Evolutionary conservation across 441 rosid genomes (phyloP).

Genomic region (Gossypium davidsonii): DNA sequence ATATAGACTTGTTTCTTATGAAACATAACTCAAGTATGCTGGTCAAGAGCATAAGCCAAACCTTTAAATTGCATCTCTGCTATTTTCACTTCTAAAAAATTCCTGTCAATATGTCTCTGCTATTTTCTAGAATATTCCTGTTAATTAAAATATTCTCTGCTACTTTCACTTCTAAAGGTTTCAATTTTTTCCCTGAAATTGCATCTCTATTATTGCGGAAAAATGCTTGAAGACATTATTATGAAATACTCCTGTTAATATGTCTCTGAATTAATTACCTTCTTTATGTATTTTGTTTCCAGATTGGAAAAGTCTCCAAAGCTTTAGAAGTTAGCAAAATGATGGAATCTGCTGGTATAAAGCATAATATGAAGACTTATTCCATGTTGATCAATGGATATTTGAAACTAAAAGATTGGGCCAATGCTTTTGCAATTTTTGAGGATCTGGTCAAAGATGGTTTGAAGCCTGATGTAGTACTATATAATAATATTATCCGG

Average conservation of each 20-base stretch:
- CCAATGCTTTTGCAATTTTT: slow-evolving; percentile 79
- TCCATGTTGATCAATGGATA: slow-evolving; percentile 93
- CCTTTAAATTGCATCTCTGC: too few species aligned
- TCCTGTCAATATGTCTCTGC: too few species aligned
- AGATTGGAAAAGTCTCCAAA: slow-evolving; percentile 81
- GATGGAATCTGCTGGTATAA: slow-evolving; percentile 70
- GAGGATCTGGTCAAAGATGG: slow-evolving; percentile 76
- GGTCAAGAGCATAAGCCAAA: too few species aligned
- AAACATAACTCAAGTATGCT: too few species aligned
- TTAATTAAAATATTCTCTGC: too few species aligned
- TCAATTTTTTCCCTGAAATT: too few species aligned
- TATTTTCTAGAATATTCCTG: too few species aligned
- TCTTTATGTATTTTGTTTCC: slow-evolving; percentile 15
- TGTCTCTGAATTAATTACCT: slow-evolving; percentile 7
- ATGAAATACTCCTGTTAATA: slow-evolving; percentile 1
- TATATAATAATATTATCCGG: slow-evolving; percentile 72
- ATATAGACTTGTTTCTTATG: too few species aligned
- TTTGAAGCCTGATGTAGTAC: slow-evolving; percentile 79
- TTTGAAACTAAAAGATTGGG: slow-evolving; percentile 87
- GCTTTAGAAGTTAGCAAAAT: slow-evolving; percentile 74
- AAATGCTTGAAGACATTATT: neutral
- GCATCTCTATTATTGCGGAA: too few species aligned
- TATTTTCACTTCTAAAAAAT: too few species aligned
- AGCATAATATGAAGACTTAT: slow-evolving; percentile 87
- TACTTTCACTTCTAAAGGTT: too few species aligned